Evolutionary conservation across 2,329 filamentous ascomycete species (phyloP), one percentile per base, ranked within the genome.

Genomic region (Leptographium galeiforme): DNA sequence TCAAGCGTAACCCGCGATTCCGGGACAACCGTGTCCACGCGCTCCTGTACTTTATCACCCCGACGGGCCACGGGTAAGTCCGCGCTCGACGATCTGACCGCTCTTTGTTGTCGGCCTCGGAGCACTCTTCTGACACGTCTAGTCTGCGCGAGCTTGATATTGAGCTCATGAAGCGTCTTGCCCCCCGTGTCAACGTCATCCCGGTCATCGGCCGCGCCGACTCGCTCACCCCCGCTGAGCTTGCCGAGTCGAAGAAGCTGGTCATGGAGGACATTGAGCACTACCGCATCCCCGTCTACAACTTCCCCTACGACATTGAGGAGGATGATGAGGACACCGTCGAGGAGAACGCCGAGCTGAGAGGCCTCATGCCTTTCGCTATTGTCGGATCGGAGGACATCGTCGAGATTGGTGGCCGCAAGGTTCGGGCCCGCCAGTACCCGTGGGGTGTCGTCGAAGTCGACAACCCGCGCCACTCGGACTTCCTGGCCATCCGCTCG

Each of bases 231-330:
- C 93, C 93, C 41, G 85, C 88, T 61, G 93, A 98, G 75, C 79
- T 98, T 59, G 93, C 93, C 61, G 93, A 98, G 73, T 97, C 91
- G 62, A 98, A 98, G 83, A 98, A 97, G 79, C 81, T 98, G 57
- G 90, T 98, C 66, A 98, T 98, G 93, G 93, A 98, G 77, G 93
- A 98, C 68, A 98, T 98, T 63, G 93, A 98, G 74, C 93, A 98
- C 73, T 98, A 98, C 77, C 87, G 93, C 67, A 98, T 98, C 63
- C 93, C 93, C 48, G 91, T 98, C 60, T 98, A 98, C 81, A 98
- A 98, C 81, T 98, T 98, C 78, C 93, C 93, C 50, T 98, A 98
- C 75, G 93, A 98, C 63, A 95, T 98, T 57, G 93, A 98, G 72
- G 93, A 98, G 76, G 93, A 98, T 63, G 93, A 98, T 61, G 93